Evolutionary conservation across 2,329 filamentous ascomycete species (phyloP), one percentile per base, ranked within the genome.

Genomic region (Hymenoscyphus infarciens): DNA sequence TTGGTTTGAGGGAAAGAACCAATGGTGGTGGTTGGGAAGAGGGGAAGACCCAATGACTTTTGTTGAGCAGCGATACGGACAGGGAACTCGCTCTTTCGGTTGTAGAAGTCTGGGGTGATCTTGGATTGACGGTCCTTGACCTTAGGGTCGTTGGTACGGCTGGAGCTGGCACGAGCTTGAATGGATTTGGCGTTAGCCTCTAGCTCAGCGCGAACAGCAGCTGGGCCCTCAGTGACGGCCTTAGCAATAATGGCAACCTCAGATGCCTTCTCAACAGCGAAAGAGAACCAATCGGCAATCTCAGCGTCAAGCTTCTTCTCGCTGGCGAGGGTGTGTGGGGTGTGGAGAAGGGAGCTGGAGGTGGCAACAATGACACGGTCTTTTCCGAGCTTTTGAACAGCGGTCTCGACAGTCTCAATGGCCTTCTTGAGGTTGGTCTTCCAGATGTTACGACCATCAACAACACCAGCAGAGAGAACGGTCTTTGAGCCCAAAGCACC

Each of bases 391-490:
- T 96, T 92, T 83, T 97, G 91, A 74, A 98, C 83, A 69, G 94
- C 95, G 64, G 86, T 83, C 87, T 98, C 92, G 66, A 95, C 89
- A 68, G 82, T 86, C 83, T 95, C 93, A 69, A 99, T 96, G 75
- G 95, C 92, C 74, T 87, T 87, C 87, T 96, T 90, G 83, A 97
- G 90, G 88, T 98, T 96, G 81, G 92, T 97, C 91, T 99, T 99
- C 95, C 95, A 99, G 85, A 99, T 98, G 87, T 99, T 99, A 75
- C 95, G 92, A 74, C 95, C 95, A 74, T 99, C 93, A 71, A 99
- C 95, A 73, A 99, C 90, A 91, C 95, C 95, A 69, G 88, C 90
- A 70, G 95, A 99, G 70, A 99, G 88, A 72, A 92, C 80, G 77
- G 97, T 96, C 78, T 92, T 92, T 77, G 91, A 80, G 77, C 92